Evolutionary conservation across 257 asterid genomes (phyloP), one percentile per base, ranked within the genome.

Genomic region (Solanum rostratum): DNA sequence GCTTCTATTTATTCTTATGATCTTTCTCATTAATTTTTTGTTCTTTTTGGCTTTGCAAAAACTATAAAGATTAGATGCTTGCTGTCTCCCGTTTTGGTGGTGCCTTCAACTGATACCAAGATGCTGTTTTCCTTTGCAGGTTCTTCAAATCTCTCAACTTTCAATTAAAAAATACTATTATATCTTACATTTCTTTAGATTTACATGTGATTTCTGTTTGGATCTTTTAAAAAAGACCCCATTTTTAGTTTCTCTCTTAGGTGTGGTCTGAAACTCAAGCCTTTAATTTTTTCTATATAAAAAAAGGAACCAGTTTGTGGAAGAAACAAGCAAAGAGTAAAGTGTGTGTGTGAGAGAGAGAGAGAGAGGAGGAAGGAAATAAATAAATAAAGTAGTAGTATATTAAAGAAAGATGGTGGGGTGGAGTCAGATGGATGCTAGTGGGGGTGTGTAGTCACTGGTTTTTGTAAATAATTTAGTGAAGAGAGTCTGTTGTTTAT

Each of bases 41-140:
- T 41, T 45, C 54, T 76, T 86, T 84, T 84, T 88, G 91, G 87
- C 84, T 84, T 80, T 85, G 79, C 88, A 82, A 85, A 88, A 89
- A 79, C 63, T 86, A 84, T 81, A 78, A 73, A 86, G 89, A 90
- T 41, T 89, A 89, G 97, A 93, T 95, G 93, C 98, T 93, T 91
- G 85, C 81, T 93, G 97, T 92, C 97, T 89, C 88, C 93, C 79
- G 90, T 88, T 91, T 90, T 86, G 90, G 91, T 88, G 92, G 90
- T 91, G 92, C 89, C 85, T 86, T 87, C 86, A 89, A 85, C 91
- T 95, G 90, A 91, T 90, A 87, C 86, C 91, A 85, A 92, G 95
- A 92, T 92, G 97, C 93, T 92, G 98, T 93, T 92, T 92, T 93
- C 90, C 85, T 90, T 90, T 90, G 92, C 91, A 89, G 94, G 92